A percentile compares a stretch with the other conserved stretches of the same genome.
phyloP scores from a whole-genome alignment of 1,284 basidiomycete genomes.

The Coniferiporia sulphurascens region DNA sequence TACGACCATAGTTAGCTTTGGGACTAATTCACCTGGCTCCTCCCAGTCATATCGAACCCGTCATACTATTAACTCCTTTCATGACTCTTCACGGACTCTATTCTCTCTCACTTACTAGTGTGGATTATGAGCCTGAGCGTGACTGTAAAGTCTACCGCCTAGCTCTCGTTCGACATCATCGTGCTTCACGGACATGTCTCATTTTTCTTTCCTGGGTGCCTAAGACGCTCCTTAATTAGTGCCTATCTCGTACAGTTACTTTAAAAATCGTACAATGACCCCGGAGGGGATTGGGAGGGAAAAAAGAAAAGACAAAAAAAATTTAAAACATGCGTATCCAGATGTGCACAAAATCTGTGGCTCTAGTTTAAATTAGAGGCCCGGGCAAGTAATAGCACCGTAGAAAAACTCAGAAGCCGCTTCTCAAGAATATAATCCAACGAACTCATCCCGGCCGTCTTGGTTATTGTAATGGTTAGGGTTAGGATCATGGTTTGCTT shows the following conservation, averaged over 20 bases:
- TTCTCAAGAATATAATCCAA: slow-evolving; percentile 19
- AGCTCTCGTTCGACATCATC: background rate
- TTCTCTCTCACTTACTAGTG: background rate
- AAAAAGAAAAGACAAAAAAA: background rate
- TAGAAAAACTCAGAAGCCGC: background rate
- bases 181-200: background rate
- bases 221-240: background rate
- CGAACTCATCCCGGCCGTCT: slow-evolving; percentile 14
- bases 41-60: background rate
- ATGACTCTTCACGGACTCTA: background rate
- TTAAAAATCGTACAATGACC: background rate
- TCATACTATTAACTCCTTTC: background rate
- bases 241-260: background rate
- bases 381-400: too few species aligned
- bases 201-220: background rate
- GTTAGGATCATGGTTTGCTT: background rate
- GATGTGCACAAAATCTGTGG: too few species aligned
- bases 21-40: background rate
- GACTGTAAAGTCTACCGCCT: background rate
- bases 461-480: too few species aligned
- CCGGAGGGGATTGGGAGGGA: background rate
- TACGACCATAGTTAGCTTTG: background rate
- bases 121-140: background rate
- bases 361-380: too few species aligned
- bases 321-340: background rate